Evolutionary conservation across 192 early-diverging fungal genomes (phyloP), one percentile per base, ranked within the genome.

Genomic region (Gamsiella multidivaricata): DNA sequence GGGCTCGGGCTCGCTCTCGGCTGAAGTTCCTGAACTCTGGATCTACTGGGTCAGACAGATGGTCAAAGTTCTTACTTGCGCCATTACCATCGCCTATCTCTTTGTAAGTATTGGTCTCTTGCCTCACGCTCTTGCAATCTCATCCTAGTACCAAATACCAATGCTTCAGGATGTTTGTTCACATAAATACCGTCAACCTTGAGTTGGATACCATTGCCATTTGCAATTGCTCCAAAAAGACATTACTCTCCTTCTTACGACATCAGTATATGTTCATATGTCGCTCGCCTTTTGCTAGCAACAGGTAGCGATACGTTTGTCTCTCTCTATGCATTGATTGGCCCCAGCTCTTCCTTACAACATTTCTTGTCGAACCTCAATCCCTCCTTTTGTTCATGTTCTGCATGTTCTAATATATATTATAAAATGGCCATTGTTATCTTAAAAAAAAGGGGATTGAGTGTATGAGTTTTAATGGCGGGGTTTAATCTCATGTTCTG

Each of bases 31-130:
- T 3, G 58, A 64, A 9, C 33, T 64, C 29, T 62, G 66, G 66
- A 62, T 78, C 47, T 78, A 78, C 60, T 78, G 74, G 74, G 53
- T 69, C 11, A 33, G 74, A 26, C 74, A 78, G 34, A 18, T 78
- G 34, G 47, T 59, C 54, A 78, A 78, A 23, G 54, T 69, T 12
- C 54, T 69, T 4, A 61, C 74, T n/a, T 78, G 53, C 53, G 46
- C 50, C 6, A 61, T 78, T 12, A 78, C 74, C 45, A 66, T 78
- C 28, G 61, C 65, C 23, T 78, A 78, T 52, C 74, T 78, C 15
- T 78, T 78, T 59, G 74, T 78, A 78, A 78, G 74, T 78, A 9
- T 36, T 0, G 41, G 15, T 37, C 58, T 7, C 18, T 36, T 61
- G 8, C 11, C 39, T 59, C 56, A 28, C 23, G 25, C 18, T 55